phyloP scores from a whole-genome alignment of 176 grass and related monocot genomes.

The Elymus sibiricus region DNA sequence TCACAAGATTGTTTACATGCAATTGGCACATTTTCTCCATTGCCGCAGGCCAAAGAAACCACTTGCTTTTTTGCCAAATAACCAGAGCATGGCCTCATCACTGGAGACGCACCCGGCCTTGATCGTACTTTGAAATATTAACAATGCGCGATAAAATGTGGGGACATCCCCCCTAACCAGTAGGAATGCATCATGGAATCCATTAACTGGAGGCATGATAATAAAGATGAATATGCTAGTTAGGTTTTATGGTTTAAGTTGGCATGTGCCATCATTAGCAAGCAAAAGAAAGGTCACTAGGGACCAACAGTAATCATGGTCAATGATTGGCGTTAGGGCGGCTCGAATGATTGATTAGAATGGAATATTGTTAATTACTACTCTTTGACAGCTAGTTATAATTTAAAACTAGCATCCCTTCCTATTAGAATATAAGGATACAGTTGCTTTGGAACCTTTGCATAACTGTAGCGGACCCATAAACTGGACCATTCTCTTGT shows the following conservation, averaged over 20 bases:
- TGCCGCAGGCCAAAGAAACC: constrained; percentile 24
- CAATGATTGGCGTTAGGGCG: constrained; percentile 37
- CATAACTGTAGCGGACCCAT: background rate
- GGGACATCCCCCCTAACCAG: constrained; percentile 27
- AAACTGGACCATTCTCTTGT: background rate
- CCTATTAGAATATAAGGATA: too few relatives aligned
- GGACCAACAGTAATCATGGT: constrained; percentile 46
- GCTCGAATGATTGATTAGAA: constrained; percentile 26
- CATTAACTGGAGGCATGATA: background rate
- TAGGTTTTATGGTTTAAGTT: constrained; percentile 50
- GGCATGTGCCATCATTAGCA: constrained; percentile 49
- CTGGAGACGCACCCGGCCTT: constrained; percentile 1
- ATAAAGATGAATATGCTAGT: constrained; percentile 2
- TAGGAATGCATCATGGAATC: background rate
- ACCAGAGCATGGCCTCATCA: constrained; percentile 19
- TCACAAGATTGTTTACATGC: constrained; percentile 20
- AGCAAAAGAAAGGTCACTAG: constrained; percentile 36
- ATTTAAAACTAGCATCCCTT: background rate
- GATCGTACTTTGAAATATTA: constrained; percentile 8
- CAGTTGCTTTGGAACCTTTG: background rate
- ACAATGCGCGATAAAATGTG: background rate
- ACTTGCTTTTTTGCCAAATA: constrained; percentile 13
- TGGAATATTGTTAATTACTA: background rate
- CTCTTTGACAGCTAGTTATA: background rate
- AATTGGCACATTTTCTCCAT: background rate